phyloP scores from a whole-genome alignment of 1,139 yeast genomes.

The Petasospora fabianii region DNA sequence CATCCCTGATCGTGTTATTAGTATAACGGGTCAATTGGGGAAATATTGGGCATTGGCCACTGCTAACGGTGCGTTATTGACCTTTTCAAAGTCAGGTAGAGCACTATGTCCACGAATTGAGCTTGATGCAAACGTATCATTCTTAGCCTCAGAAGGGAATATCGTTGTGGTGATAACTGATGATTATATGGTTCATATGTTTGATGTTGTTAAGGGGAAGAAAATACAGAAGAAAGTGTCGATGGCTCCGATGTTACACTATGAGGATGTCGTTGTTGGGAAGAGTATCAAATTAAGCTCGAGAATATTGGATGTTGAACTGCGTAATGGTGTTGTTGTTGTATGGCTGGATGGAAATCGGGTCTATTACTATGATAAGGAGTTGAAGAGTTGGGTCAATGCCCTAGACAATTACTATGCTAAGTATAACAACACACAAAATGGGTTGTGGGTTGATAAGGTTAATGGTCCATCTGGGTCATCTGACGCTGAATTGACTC shows the following conservation, averaged over 20 bases:
- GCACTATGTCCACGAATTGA: constrained; percentile 48
- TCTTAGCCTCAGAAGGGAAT: no score
- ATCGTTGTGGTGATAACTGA: constrained; percentile 51
- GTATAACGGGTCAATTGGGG: constrained; percentile 29
- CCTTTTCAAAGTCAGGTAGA: constrained; percentile 59
- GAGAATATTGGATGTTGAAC: constrained; percentile 25
- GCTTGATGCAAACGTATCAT: no score
- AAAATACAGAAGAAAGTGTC: constrained; percentile 42
- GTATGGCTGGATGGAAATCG: constrained; percentile 39
- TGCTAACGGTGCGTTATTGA: constrained; percentile 56
- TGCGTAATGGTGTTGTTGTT: constrained; percentile 40
- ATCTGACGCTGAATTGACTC: not conserved
- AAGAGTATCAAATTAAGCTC: constrained; percentile 26
- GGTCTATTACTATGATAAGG: constrained; percentile 39
- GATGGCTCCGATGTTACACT: constrained; percentile 48
- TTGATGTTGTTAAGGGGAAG: constrained; percentile 40
- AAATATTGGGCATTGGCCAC: constrained; percentile 51
- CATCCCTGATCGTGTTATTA: constrained; percentile 45
- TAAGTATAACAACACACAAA: constrained; percentile 14
- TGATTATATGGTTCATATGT: constrained; percentile 45
- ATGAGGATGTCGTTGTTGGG: constrained; percentile 14
- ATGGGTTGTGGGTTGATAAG: constrained; percentile 19
- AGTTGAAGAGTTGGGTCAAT: constrained; percentile 44
- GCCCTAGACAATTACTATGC: constrained; percentile 17
- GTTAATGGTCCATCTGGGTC: constrained; percentile 6